Evolutionary conservation across 768 basidiomycete genomes (phyloP).

Genomic region (Pleurotus platypus): DNA sequence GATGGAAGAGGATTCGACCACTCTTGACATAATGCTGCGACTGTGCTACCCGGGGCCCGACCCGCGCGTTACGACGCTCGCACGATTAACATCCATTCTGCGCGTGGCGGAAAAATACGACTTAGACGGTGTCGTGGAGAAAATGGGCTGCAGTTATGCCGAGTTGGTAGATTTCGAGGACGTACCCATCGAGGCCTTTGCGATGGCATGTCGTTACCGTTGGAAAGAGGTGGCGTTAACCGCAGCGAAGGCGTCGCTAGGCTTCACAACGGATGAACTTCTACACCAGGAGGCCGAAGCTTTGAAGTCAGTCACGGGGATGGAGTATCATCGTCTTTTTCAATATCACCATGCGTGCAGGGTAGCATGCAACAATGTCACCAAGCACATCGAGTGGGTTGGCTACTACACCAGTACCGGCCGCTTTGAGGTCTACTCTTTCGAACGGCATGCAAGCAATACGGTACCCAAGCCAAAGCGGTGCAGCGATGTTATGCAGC

Average conservation of each 20-base stretch:
- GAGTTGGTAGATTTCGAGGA: constrained; percentile 26
- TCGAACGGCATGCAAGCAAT: too few relatives aligned
- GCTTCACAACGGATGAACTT: neutral
- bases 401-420: neutral
- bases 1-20: constrained; percentile 14
- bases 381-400: neutral
- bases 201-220: constrained; percentile 26
- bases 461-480: too few relatives aligned
- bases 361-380: neutral
- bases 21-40: neutral
- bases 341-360: neutral
- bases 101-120: constrained; percentile 24
- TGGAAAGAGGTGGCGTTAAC: neutral
- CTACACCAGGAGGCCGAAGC: neutral
- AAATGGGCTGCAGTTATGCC: constrained; percentile 26
- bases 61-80: neutral
- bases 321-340: neutral
- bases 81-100: neutral
- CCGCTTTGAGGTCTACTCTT: neutral
- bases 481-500: too few relatives aligned
- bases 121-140: constrained; percentile 23
- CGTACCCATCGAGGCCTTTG: constrained; percentile 32
- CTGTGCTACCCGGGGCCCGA: constrained; percentile 1
- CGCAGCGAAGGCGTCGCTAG: neutral
- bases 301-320: neutral